A percentile compares a stretch with the other conserved stretches of the same genome.
phyloP scores from a whole-genome alignment of 805 yeast genomes.

The Sugiyamaella americana region DNA sequence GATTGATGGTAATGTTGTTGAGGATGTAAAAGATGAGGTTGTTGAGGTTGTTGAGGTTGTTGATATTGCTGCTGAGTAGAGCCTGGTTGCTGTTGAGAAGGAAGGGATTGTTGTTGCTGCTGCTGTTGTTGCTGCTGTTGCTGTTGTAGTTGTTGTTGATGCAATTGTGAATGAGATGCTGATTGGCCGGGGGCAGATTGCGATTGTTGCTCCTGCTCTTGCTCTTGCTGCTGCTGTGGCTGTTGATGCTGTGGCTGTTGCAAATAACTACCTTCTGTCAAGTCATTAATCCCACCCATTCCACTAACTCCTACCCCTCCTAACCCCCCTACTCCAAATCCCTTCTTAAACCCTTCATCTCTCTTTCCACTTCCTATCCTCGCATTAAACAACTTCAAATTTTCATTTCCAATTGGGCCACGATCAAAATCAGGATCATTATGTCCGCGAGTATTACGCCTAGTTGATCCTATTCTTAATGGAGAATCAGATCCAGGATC shows the following conservation, averaged over 20 bases:
- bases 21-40: neutral
- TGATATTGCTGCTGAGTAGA: neutral
- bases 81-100: neutral
- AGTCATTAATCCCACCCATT: too few relatives aligned
- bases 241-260: conserved; percentile 9
- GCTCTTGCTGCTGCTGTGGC: conserved; percentile 12
- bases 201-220: conserved; percentile 8
- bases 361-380: neutral
- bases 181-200: neutral
- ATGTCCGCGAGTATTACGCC: neutral
- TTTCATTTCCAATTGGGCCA: conserved; percentile 5
- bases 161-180: conserved; percentile 1
- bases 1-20: neutral
- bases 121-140: conserved; percentile 1
- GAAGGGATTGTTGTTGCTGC: neutral
- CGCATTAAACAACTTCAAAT: conserved; percentile 9
- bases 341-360: too few relatives aligned
- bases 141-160: conserved; percentile 1
- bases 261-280: neutral
- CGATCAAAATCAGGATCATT: conserved; percentile 16
- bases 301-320: too few relatives aligned
- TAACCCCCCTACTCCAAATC: too few relatives aligned
- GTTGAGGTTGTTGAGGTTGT: neutral
- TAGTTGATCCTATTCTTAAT: conserved; percentile 1
- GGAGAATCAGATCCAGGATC: neutral